Base-by-base conservation (phyloP, 495 filamentous ascomycete species). In the Tirmania nivea region DNA sequence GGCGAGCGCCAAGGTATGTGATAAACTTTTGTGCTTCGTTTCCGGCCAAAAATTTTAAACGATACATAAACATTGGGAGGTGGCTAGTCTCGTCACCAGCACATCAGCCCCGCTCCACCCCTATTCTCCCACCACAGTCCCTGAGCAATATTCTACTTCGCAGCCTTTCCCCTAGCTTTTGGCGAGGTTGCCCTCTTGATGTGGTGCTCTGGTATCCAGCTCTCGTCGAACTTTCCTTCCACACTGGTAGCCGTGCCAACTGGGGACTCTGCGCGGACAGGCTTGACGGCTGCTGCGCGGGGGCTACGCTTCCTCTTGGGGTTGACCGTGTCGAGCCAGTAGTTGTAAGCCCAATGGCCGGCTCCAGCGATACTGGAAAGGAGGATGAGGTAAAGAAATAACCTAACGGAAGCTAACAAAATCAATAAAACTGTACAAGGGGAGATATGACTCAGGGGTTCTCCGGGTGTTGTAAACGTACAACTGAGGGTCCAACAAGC, bases 321-420 rank as follows among this genome's bases (percentile, higher is more conserved):
- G 77, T 94, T 93, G 63, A 96, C 80, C n/a, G 86, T 78, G 50
- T 86, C 82, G 69, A 97, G 77, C 85, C 88, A 96, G 64, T 89
- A 94, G 67, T 78, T 90, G 75, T 97, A 97, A 70, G 94, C 87
- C 67, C 93, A 95, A 77, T 90, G 94, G 67, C 78, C 72, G 45
- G 81, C 84, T 54, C 81, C 86, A 58, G 65, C 77, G 65, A 93
- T 88, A 63, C 71, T 76, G 54, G 75, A 77, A 53, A 78, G 68
- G 59, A 97, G 86, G 73, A 96, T 78, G 67, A 94, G 78, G 73
- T 96, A 97, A 55, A 97, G 80, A 78, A 97, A 97, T 69, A 94
- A 83, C 60, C 88, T 93, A 56, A 37, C 17, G 8, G 19, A 51
- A 3, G 2, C 0, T 5, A 31, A 31, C 2, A 5, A 31, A 31